phyloP scores from a whole-genome alignment of 2,329 filamentous ascomycete genomes.

The Zelopaecilomyces penicillatus region DNA sequence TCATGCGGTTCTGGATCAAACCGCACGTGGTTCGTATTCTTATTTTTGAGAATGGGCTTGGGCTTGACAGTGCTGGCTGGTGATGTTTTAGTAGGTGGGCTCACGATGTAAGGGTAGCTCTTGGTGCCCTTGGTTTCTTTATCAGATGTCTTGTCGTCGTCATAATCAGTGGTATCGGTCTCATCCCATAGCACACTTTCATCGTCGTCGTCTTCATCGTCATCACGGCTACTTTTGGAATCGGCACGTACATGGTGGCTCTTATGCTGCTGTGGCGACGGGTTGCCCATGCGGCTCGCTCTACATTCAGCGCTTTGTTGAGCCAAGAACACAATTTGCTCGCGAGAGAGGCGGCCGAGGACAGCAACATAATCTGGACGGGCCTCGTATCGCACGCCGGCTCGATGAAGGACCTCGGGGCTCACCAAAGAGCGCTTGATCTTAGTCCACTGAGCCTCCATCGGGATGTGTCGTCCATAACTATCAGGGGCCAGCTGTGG shows the following conservation, averaged over 20 bases:
- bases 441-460: constrained; percentile 50
- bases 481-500: constrained; percentile 46
- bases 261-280: constrained; percentile 9
- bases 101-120: constrained; percentile 29
- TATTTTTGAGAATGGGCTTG: constrained; percentile 55
- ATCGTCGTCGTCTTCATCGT: constrained; percentile 22
- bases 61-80: constrained; percentile 32
- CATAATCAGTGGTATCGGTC: constrained; percentile 23
- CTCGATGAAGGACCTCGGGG: constrained; percentile 44
- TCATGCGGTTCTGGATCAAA: constrained; percentile 43
- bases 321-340: constrained; percentile 45
- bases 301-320: constrained; percentile 40
- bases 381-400: constrained; percentile 50
- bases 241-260: constrained; percentile 16
- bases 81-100: constrained; percentile 25
- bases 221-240: constrained; percentile 27
- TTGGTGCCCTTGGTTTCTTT: constrained; percentile 24
- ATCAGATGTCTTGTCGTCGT: constrained; percentile 23
- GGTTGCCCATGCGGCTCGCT: constrained; percentile 23
- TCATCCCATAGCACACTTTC: constrained; percentile 22
- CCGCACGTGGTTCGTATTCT: constrained; percentile 47
- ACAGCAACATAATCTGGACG: constrained; percentile 52
- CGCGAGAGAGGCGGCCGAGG: constrained; percentile 44
- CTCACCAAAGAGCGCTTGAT: constrained; percentile 46
- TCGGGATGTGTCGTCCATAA: constrained; percentile 45